Evolutionary conservation across 495 filamentous ascomycete genomes (phyloP).

Genomic region (Penicillium longicatenatum): DNA sequence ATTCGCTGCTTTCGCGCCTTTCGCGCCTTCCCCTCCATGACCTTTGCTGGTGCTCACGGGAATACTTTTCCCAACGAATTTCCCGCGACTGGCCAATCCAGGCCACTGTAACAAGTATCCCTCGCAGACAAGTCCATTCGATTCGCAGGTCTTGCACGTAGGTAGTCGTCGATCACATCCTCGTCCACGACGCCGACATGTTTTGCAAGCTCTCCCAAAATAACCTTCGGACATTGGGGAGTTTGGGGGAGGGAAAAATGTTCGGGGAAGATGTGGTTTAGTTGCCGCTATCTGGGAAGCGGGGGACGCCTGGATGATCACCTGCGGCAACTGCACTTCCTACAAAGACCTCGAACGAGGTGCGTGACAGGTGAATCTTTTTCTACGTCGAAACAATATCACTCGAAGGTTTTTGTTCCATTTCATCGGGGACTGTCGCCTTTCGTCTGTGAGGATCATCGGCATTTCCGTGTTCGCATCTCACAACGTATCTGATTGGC

Average conservation of each 20-base stretch:
- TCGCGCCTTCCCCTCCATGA: background rate
- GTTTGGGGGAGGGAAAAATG: background rate
- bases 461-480: too few species aligned
- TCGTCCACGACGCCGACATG: slow-evolving; percentile 12
- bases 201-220: slow-evolving; percentile 14
- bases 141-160: slow-evolving; percentile 12
- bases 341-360: too few species aligned
- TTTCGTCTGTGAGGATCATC: too few species aligned
- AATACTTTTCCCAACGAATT: slow-evolving; percentile 9
- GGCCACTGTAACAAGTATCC: slow-evolving; percentile 11
- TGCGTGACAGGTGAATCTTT: too few species aligned
- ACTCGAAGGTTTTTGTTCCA: too few species aligned
- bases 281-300: background rate
- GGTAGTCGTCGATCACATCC: slow-evolving; percentile 12
- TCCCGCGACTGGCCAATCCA: slow-evolving; percentile 7
- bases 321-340: too few species aligned
- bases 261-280: background rate
- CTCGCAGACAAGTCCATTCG: slow-evolving; percentile 8
- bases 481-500: too few species aligned
- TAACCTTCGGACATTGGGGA: slow-evolving; percentile 7
- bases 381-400: too few species aligned
- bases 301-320: background rate
- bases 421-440: too few species aligned
- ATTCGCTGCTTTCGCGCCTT: background rate
- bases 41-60: background rate